Conservation (phyloP, 805 yeast species). For the Cyberlindnera suaveolens region DNA sequence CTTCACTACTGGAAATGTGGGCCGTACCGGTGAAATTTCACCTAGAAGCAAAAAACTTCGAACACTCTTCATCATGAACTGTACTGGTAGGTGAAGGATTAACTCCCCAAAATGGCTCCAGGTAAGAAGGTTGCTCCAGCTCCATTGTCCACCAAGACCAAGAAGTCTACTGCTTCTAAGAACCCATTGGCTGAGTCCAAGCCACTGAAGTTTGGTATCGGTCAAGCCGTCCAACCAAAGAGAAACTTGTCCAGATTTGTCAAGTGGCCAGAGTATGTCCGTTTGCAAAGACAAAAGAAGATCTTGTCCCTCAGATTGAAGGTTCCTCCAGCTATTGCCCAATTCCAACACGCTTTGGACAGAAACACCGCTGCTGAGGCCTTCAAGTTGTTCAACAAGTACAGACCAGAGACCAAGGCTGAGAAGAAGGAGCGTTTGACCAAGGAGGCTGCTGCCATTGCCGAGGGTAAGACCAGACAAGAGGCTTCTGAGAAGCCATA, state of each 20-base stretch:
- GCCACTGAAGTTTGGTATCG: slow-evolving; percentile 94
- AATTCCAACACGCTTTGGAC: slow-evolving; percentile 93
- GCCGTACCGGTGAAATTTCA: too few species aligned
- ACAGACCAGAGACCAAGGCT: slow-evolving; percentile 95
- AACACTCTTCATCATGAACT: too few species aligned
- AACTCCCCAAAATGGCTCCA: slow-evolving; percentile 9
- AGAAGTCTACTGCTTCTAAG: slow-evolving; percentile 55
- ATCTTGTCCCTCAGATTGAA: slow-evolving; percentile 90
- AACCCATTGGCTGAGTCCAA: slow-evolving; percentile 88
- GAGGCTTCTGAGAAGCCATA: slow-evolving; percentile 96
- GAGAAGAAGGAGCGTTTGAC: slow-evolving; percentile 99
- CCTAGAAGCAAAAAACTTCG: too few species aligned
- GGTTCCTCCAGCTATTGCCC: slow-evolving; percentile 98
- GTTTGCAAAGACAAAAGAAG: slow-evolving; percentile 98
- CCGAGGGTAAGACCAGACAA: slow-evolving; percentile 95
- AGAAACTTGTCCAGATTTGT: slow-evolving; percentile 95
- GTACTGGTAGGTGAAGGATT: too few species aligned
- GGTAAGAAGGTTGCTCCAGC: slow-evolving; percentile 95
- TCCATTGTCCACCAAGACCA: slow-evolving; percentile 82
- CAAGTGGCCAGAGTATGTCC: slow-evolving; percentile 98
- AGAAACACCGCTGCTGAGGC: slow-evolving; percentile 98
- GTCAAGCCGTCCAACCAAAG: slow-evolving; percentile 93
- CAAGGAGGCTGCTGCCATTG: slow-evolving; percentile 98
- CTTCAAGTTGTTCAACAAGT: slow-evolving; percentile 96
- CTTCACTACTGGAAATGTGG: too few species aligned